Conservation (phyloP, 441 rosid genomes). For the Pelargonium cotyledonis region DNA sequence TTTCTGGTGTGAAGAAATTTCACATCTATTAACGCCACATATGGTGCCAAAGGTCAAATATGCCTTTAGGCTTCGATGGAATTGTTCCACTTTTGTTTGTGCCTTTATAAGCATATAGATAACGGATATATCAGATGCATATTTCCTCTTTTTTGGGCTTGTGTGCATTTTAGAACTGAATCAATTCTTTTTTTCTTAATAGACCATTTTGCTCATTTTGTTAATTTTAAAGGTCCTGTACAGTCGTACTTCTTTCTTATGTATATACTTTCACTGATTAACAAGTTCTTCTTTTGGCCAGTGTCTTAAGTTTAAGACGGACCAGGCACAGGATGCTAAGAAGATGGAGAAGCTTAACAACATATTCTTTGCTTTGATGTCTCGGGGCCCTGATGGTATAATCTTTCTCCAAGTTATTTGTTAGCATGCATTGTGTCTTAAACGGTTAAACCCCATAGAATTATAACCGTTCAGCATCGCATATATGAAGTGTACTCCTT, state of each 20-base stretch:
- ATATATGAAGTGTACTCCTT: no score
- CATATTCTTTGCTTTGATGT: conserved; percentile 81
- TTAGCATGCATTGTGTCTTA: neutral
- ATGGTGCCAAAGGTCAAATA: neutral
- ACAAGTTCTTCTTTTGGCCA: conserved; percentile 19
- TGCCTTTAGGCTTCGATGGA: neutral
- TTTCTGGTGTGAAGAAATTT: neutral
- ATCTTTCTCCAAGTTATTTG: conserved; percentile 4
- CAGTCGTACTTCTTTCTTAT: no score
- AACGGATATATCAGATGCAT: neutral
- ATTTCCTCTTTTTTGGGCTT: neutral
- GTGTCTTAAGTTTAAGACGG: conserved; percentile 98
- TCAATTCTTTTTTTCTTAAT: neutral
- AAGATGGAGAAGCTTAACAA: conserved; percentile 96
- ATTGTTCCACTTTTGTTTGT: neutral
- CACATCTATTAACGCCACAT: neutral
- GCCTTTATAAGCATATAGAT: neutral
- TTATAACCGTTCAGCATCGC: neutral
- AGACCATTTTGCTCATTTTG: neutral
- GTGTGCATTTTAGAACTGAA: no score
- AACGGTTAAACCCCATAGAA: no score
- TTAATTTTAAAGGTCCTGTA: neutral
- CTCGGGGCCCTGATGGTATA: conserved; percentile 87
- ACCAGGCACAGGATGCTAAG: conserved; percentile 93
- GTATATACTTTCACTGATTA: neutral